Conservation (phyloP, 1,139 yeast genomes). For the Yamadazyma conglobata region DNA sequence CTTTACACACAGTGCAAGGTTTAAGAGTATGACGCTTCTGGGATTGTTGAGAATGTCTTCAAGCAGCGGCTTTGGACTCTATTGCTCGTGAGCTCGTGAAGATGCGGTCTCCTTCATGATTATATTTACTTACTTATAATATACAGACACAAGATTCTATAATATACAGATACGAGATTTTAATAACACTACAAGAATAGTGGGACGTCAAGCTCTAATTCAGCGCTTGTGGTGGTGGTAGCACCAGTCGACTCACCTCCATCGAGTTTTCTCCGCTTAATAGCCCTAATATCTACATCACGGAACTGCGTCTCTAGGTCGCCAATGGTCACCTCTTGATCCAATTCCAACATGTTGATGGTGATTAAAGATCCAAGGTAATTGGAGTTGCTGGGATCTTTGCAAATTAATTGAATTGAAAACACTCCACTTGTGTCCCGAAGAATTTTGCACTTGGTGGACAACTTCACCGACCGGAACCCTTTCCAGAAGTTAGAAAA, state of each 20-base stretch:
- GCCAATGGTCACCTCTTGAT: conserved; percentile 9
- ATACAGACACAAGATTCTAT: no score
- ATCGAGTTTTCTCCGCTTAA: conserved; percentile 10
- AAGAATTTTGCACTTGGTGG: conserved; percentile 57
- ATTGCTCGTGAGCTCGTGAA: no score
- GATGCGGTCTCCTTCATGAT: no score
- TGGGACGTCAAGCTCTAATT: conserved; percentile 15
- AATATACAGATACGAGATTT: no score
- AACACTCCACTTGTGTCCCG: conserved; percentile 56
- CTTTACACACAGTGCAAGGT: no score
- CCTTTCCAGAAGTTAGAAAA: conserved; percentile 53
- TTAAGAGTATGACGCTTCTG: no score
- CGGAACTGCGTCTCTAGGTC: conserved; percentile 8
- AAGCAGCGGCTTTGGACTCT: no score
- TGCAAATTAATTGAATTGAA: conserved; percentile 43
- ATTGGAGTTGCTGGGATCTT: conserved; percentile 24
- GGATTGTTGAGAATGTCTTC: no score
- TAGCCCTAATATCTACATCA: conserved; percentile 2
- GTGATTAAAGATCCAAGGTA: conserved; percentile 64
- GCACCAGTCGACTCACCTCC: background rate
- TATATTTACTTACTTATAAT: no score
- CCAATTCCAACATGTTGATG: conserved; percentile 52
- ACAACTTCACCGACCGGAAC: conserved; percentile 50
- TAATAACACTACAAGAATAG: conserved; percentile 16
- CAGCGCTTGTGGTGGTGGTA: no score